These are phyloP conservation scores for Eucalyptus shirleyi DNA, from an alignment of 345 rosid genomes.

Conservation along the genomic window DNA sequence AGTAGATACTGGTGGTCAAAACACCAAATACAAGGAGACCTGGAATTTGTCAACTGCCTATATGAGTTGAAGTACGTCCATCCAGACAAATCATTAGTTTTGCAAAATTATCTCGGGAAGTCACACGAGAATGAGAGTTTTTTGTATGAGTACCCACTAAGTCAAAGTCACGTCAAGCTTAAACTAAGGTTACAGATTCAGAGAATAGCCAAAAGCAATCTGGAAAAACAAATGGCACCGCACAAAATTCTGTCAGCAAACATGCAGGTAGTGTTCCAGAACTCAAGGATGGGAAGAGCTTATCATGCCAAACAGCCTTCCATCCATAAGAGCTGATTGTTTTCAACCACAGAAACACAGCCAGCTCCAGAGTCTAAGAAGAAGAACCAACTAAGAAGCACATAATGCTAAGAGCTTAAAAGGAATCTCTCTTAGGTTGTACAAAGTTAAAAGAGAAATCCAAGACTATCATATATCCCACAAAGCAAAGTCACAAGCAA, in stretches of 20 bases:
- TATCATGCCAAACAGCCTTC: background rate
- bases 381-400: background rate
- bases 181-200: background rate
- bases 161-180: background rate
- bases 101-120: background rate
- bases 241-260: background rate
- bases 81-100: background rate
- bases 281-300: background rate
- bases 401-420: background rate
- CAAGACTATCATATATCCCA: background rate
- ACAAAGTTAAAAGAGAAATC: background rate
- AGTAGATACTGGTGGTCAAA: background rate
- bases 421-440: background rate
- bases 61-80: background rate
- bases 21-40: background rate
- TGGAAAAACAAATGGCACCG: background rate
- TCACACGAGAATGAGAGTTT: background rate
- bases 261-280: background rate
- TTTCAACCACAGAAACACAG: background rate
- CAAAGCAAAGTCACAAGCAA: background rate
- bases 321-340: background rate
- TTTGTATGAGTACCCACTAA: background rate
- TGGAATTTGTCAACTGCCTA: background rate
- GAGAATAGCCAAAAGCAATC: background rate
- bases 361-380: background rate